Evolutionary conservation across 2,329 filamentous ascomycete genomes (phyloP).

Genomic region (Uncinocarpus reesii): DNA sequence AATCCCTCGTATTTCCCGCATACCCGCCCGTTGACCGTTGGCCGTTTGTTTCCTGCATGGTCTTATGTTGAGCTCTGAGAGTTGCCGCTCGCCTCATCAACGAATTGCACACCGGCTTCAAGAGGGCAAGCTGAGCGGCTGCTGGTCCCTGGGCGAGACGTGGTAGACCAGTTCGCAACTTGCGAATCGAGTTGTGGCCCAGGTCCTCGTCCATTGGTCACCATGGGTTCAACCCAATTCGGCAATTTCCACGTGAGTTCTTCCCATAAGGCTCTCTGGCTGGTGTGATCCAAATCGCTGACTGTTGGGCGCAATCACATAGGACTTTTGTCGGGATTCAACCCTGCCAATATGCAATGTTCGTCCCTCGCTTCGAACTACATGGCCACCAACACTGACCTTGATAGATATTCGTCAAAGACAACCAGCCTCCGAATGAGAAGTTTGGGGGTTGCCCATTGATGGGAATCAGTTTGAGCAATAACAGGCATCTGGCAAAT

Average conservation of each 20-base stretch:
- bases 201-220: slow-evolving; percentile 8
- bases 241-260: slow-evolving; percentile 48
- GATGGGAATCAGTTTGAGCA: slow-evolving; percentile 61
- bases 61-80: not conserved
- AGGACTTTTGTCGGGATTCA: slow-evolving; percentile 77
- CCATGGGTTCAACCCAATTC: slow-evolving; percentile 46
- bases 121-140: not conserved
- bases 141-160: not conserved
- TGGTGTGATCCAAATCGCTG: not conserved
- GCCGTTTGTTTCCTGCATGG: not conserved
- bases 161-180: slow-evolving; percentile 8
- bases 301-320: slow-evolving; percentile 15
- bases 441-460: slow-evolving; percentile 63
- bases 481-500: slow-evolving; percentile 62
- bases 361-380: no score
- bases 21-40: not conserved
- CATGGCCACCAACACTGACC: no score
- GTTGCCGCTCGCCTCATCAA: not conserved
- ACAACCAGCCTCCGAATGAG: slow-evolving; percentile 49
- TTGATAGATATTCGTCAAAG: slow-evolving; percentile 53
- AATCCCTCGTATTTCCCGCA: not conserved
- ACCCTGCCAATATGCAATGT: slow-evolving; percentile 79
- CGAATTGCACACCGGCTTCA: not conserved
- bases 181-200: slow-evolving; percentile 7
- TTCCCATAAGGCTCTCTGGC: not conserved